Percentiles rank a stretch among this genome's conserved stretches.
These are phyloP conservation scores for Scheffersomyces amazonensis DNA, from an alignment of 805 yeast species.

Conservation along the genomic window DNA sequence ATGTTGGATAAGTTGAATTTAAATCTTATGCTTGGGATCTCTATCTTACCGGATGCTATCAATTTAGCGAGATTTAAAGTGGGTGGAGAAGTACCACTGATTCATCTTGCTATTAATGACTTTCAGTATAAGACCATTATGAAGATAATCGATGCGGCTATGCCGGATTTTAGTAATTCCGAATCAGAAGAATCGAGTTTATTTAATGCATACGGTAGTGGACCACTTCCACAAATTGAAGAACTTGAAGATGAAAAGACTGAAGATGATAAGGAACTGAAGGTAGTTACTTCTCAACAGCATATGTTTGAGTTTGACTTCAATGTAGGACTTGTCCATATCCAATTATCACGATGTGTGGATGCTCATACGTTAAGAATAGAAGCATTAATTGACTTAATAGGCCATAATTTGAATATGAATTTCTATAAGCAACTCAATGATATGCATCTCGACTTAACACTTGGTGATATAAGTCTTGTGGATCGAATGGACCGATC, in stretches of 20 bases:
- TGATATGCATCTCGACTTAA: slow-evolving; percentile 64
- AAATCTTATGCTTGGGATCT: slow-evolving; percentile 71
- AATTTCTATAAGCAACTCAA: slow-evolving; percentile 56
- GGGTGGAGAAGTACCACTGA: slow-evolving; percentile 72
- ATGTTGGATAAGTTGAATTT: slow-evolving; percentile 76
- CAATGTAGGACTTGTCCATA: slow-evolving; percentile 58
- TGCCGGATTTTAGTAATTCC: slow-evolving; percentile 49
- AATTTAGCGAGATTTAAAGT: slow-evolving; percentile 70
- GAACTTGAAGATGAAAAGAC: slow-evolving; percentile 2
- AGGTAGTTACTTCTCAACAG: slow-evolving; percentile 34
- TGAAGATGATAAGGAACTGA: not conserved
- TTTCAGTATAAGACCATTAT: slow-evolving; percentile 86
- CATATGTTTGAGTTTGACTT: slow-evolving; percentile 71
- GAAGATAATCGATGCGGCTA: slow-evolving; percentile 66
- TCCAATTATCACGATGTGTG: slow-evolving; percentile 67
- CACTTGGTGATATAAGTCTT: slow-evolving; percentile 62
- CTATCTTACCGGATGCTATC: slow-evolving; percentile 79
- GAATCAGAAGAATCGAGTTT: slow-evolving; percentile 32
- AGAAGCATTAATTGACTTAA: slow-evolving; percentile 67
- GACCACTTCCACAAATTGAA: slow-evolving; percentile 16
- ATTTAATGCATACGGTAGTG: slow-evolving; percentile 30
- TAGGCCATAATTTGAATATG: slow-evolving; percentile 63
- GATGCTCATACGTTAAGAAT: slow-evolving; percentile 58
- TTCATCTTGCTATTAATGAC: slow-evolving; percentile 75
- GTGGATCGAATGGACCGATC: slow-evolving; percentile 72